These are phyloP conservation scores for Trichophyton simii DNA, from an alignment of 2,329 filamentous ascomycete genomes.

Conservation along the genomic window DNA sequence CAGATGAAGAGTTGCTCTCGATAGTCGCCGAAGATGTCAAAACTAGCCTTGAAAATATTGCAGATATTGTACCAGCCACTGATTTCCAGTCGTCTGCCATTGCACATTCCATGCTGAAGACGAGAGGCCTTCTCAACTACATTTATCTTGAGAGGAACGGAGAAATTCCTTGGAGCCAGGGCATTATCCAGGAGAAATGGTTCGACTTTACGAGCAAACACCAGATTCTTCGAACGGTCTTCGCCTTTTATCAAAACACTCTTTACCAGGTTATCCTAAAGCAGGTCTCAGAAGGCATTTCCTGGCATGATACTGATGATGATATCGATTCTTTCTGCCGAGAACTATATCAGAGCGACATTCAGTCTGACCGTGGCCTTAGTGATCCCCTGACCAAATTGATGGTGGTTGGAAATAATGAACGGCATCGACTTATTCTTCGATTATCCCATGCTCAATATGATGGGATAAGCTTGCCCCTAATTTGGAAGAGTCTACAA, in stretches of 20 bases:
- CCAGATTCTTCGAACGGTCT: neutral
- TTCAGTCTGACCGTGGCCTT: slow-evolving; percentile 42
- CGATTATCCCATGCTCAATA: slow-evolving; percentile 53
- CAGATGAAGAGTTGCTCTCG: neutral
- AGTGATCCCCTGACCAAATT: slow-evolving; percentile 52
- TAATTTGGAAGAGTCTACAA: slow-evolving; percentile 11
- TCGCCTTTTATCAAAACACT: slow-evolving; percentile 27
- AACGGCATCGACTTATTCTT: slow-evolving; percentile 35
- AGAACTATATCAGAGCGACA: slow-evolving; percentile 43
- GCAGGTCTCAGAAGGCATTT: slow-evolving; percentile 39
- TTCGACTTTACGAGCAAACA: neutral
- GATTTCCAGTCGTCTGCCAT: slow-evolving; percentile 46
- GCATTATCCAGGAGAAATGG: slow-evolving; percentile 24
- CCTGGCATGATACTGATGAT: slow-evolving; percentile 38
- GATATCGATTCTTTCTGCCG: slow-evolving; percentile 41
- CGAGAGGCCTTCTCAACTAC: slow-evolving; percentile 48
- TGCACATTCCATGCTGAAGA: slow-evolving; percentile 41
- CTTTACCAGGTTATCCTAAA: slow-evolving; percentile 48
- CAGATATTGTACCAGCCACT: slow-evolving; percentile 29
- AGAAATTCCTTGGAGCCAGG: slow-evolving; percentile 35
- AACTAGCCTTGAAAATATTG: neutral
- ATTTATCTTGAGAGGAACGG: slow-evolving; percentile 45
- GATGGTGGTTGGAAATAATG: slow-evolving; percentile 25
- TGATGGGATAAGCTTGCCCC: slow-evolving; percentile 49
- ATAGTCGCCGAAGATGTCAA: neutral